A percentile compares a stretch with the other conserved stretches of the same genome.
phyloP scores from a whole-genome alignment of 176 grass and related monocot species.

The Carex littledalei region DNA sequence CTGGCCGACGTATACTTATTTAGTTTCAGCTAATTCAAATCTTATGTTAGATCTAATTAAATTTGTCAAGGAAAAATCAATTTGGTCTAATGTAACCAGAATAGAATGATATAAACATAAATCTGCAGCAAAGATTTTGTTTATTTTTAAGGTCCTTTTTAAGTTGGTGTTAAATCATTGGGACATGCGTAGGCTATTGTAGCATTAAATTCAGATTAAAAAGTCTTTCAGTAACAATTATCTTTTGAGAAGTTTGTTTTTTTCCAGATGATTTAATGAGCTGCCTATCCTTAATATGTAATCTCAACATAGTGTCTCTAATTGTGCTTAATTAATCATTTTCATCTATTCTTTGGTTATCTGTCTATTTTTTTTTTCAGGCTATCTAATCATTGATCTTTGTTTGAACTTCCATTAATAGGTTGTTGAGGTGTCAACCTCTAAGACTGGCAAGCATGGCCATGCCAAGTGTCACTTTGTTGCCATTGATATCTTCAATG shows the following conservation, averaged over 20 bases:
- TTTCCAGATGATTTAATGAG: neutral
- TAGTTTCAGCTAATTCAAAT: neutral
- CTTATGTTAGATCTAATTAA: neutral
- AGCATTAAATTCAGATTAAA: neutral
- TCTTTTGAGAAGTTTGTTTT: neutral
- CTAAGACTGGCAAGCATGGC: conserved; percentile 94
- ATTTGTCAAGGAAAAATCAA: neutral
- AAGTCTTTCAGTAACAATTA: neutral
- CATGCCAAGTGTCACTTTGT: conserved; percentile 97
- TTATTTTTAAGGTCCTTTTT: neutral
- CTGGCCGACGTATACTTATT: neutral
- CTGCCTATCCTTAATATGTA: neutral
- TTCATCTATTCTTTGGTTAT: neutral
- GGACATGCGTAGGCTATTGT: neutral
- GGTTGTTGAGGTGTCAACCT: conserved; percentile 97
- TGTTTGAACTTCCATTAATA: conserved; percentile 8
- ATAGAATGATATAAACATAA: neutral
- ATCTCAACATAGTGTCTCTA: neutral
- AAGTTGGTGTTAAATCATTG: neutral
- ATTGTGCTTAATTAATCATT: neutral
- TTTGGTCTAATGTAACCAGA: neutral
- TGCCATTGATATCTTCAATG: conserved; percentile 89
- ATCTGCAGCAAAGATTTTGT: neutral
- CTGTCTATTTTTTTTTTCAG: neutral
- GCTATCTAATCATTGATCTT: neutral